These are phyloP conservation scores for Trichomonascaceae sp. DNA, from an alignment of 1,139 yeast genomes.

Conservation along the genomic window DNA sequence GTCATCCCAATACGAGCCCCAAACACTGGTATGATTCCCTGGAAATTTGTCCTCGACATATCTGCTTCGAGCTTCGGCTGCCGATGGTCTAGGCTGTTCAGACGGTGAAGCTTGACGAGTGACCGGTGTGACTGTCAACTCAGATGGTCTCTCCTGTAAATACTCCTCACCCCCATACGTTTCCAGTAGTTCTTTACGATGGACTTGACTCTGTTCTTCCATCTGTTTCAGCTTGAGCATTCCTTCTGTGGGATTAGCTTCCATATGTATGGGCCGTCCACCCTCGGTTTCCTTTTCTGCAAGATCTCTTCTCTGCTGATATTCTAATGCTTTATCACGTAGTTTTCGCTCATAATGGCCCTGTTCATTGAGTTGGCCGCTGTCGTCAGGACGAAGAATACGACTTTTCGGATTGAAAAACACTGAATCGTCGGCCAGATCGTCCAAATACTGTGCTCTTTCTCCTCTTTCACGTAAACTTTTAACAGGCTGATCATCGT, in stretches of 20 bases:
- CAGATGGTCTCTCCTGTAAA: conserved; percentile 23
- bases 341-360: conserved; percentile 49
- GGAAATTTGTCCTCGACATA: conserved; percentile 38
- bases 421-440: conserved; percentile 30
- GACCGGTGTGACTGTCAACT: conserved; percentile 19
- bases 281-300: conserved; percentile 46
- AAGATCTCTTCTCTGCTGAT: conserved; percentile 44
- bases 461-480: conserved; percentile 47
- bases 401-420: conserved; percentile 54
- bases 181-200: conserved; percentile 33
- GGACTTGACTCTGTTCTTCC: conserved; percentile 34
- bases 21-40: conserved; percentile 40
- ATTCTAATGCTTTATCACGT: conserved; percentile 47
- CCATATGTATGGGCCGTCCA: conserved; percentile 42
- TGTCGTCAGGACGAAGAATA: conserved; percentile 36
- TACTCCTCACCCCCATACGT: conserved; percentile 37
- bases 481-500: conserved; percentile 13
- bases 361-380: conserved; percentile 45
- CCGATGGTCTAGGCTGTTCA: conserved; percentile 1
- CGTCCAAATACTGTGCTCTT: conserved; percentile 45
- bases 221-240: conserved; percentile 41
- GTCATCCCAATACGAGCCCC: conserved; percentile 45
- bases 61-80: conserved; percentile 20
- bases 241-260: conserved; percentile 57
- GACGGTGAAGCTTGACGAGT: conserved; percentile 2